Evolutionary conservation across 805 yeast species (phyloP).

Genomic region (Saccharomycopsis fermentans): DNA sequence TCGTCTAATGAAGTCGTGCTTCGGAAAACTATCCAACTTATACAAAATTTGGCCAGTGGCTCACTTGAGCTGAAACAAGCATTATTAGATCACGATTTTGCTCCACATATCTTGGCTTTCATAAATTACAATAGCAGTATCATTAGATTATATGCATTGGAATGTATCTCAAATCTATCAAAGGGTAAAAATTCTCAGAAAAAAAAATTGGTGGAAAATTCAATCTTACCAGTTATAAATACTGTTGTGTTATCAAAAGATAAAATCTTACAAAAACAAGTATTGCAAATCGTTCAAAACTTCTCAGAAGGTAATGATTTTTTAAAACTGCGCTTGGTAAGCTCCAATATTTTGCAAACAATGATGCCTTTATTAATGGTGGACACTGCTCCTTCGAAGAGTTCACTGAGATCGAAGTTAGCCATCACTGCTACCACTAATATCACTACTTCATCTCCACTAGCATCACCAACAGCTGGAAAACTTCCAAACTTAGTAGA

Average conservation of each 20-base stretch:
- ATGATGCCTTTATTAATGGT: conserved; percentile 6
- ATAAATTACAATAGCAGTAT: conserved; percentile 14
- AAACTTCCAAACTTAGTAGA: neutral
- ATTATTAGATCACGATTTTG: conserved; percentile 17
- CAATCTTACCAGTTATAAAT: conserved; percentile 16
- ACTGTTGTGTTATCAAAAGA: conserved; percentile 9
- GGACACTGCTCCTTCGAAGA: neutral
- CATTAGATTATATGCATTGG: conserved; percentile 16
- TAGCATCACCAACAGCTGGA: neutral
- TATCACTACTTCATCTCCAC: neutral
- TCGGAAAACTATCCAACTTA: conserved; percentile 14
- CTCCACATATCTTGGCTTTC: conserved; percentile 17
- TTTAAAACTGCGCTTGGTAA: conserved; percentile 13
- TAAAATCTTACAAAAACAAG: conserved; percentile 15
- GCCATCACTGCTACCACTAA: neutral
- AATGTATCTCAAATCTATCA: conserved; percentile 16
- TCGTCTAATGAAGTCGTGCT: conserved; percentile 14
- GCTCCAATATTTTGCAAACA: conserved; percentile 14
- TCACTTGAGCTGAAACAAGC: conserved; percentile 14
- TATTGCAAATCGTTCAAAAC: conserved; percentile 17
- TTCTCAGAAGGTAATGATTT: conserved; percentile 14
- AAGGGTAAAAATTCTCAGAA: conserved; percentile 17
- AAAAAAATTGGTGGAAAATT: conserved; percentile 15
- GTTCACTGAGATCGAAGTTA: neutral
- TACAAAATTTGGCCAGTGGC: conserved; percentile 17